Evolutionary conservation across 495 filamentous ascomycete species (phyloP).

Genomic region (Apodospora peruviana): DNA sequence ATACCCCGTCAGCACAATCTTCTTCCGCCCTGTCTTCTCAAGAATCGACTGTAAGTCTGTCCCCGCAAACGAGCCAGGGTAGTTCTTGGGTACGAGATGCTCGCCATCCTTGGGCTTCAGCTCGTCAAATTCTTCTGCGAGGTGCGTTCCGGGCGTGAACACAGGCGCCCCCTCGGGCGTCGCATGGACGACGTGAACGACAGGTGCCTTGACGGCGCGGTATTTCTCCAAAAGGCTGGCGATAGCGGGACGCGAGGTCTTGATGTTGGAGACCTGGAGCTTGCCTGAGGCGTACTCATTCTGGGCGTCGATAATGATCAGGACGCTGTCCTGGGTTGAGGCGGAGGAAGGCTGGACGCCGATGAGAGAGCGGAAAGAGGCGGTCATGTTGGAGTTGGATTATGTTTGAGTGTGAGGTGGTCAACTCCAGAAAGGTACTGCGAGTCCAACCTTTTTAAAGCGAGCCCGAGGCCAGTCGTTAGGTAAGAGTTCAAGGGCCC

Average conservation of each 20-base stretch:
- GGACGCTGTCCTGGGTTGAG: not conserved
- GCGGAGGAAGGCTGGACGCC: not conserved
- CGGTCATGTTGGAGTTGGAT: too few species aligned
- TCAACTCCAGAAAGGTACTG: too few species aligned
- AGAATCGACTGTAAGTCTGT: not conserved
- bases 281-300: not conserved
- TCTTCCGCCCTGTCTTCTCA: not conserved
- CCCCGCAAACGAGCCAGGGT: not conserved
- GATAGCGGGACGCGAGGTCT: not conserved
- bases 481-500: too few species aligned
- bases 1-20: not conserved
- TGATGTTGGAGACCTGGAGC: not conserved
- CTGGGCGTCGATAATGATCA: not conserved
- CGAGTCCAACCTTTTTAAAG: too few species aligned
- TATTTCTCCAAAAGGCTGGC: not conserved
- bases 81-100: not conserved
- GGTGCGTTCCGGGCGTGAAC: not conserved
- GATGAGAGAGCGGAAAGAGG: too few species aligned
- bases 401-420: too few species aligned
- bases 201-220: not conserved
- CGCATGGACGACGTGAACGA: not conserved
- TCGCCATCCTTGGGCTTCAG: not conserved
- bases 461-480: too few species aligned
- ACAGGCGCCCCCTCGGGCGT: not conserved
- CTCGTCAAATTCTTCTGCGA: not conserved